Evolutionary conservation across 441 rosid species (phyloP).

Genomic region (Arabidopsis lyrata): DNA sequence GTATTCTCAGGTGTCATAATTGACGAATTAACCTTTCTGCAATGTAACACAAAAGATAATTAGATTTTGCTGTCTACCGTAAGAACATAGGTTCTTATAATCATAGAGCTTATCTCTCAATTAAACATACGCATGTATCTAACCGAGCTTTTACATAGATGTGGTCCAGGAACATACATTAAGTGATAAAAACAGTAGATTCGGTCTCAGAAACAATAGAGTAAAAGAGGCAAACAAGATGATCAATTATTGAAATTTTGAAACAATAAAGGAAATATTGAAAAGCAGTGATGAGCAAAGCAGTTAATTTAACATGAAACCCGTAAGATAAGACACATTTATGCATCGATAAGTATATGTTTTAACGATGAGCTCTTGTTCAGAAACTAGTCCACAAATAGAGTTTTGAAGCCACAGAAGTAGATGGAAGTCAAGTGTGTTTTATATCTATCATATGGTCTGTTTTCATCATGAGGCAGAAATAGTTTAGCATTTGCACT

Average conservation of each 20-base stretch:
- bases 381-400: slow-evolving; percentile 5
- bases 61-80: neutral
- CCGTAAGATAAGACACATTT: neutral
- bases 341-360: neutral
- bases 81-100: slow-evolving; percentile 9
- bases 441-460: slow-evolving; percentile 5
- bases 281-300: neutral
- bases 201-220: slow-evolving; percentile 10
- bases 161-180: slow-evolving; percentile 7
- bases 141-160: slow-evolving; percentile 17
- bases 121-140: neutral
- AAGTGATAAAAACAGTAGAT: slow-evolving; percentile 8
- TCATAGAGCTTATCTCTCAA: slow-evolving; percentile 14
- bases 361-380: slow-evolving; percentile 4
- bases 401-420: neutral
- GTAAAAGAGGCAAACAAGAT: neutral
- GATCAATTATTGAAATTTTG: neutral
- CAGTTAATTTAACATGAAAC: neutral
- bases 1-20: slow-evolving; percentile 93
- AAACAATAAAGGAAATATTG: neutral
- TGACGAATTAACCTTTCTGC: slow-evolving; percentile 79
- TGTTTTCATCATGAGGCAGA: neutral
- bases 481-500: neutral
- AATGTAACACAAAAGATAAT: slow-evolving; percentile 16
- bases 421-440: neutral